Evolutionary conservation across 257 asterid genomes (phyloP), one percentile per base, ranked within the genome.

Genomic region (Solanum sejunctum): DNA sequence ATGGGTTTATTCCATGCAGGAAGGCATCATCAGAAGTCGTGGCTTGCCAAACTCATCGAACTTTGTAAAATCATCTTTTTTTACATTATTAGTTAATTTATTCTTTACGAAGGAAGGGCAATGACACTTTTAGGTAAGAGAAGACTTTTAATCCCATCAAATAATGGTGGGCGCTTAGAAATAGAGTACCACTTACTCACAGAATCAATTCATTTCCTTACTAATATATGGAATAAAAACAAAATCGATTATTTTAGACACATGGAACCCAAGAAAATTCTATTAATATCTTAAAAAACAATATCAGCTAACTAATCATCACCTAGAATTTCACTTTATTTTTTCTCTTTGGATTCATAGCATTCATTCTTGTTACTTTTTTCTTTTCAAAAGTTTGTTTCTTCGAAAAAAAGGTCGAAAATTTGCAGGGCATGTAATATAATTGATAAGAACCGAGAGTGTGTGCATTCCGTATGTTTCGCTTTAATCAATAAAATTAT

Each of bases 11-110:
- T 79, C 58, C 61, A 61, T 21, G 70, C 70, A 63, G 8, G 60
- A 66, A 61, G 18, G 87, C 81, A 80, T 26, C 15, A 54, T 26
- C 15, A 54, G 23, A 86, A 86, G 90, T 86, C 86, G 39, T 84
- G 60, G 84, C 43, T 49, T 81, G 83, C 87, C 89, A 71, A 86
- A 86, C 88, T 86, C 71, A 84, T 85, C 67, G 85, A 85, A 79
- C 61, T 84, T 83, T 16, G 87, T 12, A 52, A 64, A 81, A 26
- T 78, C 18, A 3, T 52, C 12, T 60, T 57, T 39, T 32, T 77
- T 51, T 26, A 52, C 17, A 26, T 5, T 23, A 77, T 77, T 70
- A 41, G 54, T 43, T 32, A 32, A 32, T 32, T 41, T 41, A 70
- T 17, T 41, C 18, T 51, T 26, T 77, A 77, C 15, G 51, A 77